Conservation (phyloP, 1,284 basidiomycete species). For the Mycosarcoma maydis region DNA sequence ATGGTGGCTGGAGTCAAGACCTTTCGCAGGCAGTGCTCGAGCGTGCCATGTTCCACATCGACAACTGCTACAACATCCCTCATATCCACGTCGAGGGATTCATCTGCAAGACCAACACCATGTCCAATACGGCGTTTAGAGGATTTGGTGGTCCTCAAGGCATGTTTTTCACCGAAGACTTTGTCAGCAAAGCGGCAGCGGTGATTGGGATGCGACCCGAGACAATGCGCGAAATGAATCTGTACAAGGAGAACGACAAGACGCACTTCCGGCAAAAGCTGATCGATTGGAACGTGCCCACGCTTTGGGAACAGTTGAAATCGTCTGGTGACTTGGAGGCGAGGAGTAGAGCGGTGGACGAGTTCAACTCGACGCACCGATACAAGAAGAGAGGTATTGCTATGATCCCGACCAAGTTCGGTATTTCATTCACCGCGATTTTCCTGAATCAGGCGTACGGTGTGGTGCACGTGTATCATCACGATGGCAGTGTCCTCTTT, state of each 20-base stretch:
- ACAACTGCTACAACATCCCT: constrained; percentile 63
- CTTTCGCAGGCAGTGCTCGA: constrained; percentile 67
- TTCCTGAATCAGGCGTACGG: constrained; percentile 67
- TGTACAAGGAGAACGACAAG: constrained; percentile 65
- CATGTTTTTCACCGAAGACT: constrained; percentile 65
- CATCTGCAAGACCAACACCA: constrained; percentile 67
- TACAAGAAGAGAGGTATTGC: constrained; percentile 66
- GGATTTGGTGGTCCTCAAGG: constrained; percentile 68
- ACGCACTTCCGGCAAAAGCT: constrained; percentile 67
- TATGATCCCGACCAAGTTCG: constrained; percentile 67
- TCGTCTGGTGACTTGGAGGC: constrained; percentile 54
- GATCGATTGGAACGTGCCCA: constrained; percentile 67
- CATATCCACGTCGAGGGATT: constrained; percentile 63
- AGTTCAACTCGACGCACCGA: constrained; percentile 64
- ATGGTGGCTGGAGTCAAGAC: constrained; percentile 67
- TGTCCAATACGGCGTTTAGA: constrained; percentile 68
- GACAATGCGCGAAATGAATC: constrained; percentile 63
- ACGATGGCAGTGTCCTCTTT: constrained; percentile 62
- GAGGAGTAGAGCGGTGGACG: constrained; percentile 58
- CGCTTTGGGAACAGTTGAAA: constrained; percentile 60
- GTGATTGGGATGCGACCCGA: constrained; percentile 65
- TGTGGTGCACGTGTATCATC: constrained; percentile 65
- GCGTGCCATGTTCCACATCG: constrained; percentile 67
- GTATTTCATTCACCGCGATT: constrained; percentile 65
- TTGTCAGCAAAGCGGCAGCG: constrained; percentile 64